Conservation (phyloP, 176 grass and related monocot species). For the Eleusine coracana region DNA sequence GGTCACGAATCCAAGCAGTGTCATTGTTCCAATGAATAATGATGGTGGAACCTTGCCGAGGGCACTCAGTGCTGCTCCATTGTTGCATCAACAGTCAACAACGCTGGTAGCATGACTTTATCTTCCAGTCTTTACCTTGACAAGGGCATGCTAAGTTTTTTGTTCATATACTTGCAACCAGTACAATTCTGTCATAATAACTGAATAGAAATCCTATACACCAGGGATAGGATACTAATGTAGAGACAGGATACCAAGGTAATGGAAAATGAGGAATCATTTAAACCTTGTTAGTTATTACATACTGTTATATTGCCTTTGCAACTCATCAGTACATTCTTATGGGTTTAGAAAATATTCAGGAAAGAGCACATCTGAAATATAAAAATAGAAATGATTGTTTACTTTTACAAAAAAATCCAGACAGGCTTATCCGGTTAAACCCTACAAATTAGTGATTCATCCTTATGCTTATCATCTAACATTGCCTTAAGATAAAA, state of each 20-base stretch:
- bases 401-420: background rate
- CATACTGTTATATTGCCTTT: background rate
- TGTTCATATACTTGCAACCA: background rate
- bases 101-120: conserved; percentile 49
- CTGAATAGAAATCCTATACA: background rate
- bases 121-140: conserved; percentile 18
- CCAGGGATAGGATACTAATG: background rate
- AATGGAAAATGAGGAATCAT: background rate
- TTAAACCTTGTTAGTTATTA: background rate
- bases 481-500: too few species aligned
- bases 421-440: background rate
- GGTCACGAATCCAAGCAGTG: conserved; percentile 18
- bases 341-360: background rate
- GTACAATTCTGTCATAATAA: conserved; percentile 18
- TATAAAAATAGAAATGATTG: background rate
- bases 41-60: conserved; percentile 48
- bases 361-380: background rate
- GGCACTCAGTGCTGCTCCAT: conserved; percentile 29
- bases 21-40: conserved; percentile 40
- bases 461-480: background rate
- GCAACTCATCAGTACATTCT: background rate
- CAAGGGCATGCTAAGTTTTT: background rate
- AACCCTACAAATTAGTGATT: background rate
- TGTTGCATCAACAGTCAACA: conserved; percentile 35
- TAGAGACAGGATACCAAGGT: background rate